Evolutionary conservation across 2,329 filamentous ascomycete genomes (phyloP).

Genomic region (Neobulgaria alba): DNA sequence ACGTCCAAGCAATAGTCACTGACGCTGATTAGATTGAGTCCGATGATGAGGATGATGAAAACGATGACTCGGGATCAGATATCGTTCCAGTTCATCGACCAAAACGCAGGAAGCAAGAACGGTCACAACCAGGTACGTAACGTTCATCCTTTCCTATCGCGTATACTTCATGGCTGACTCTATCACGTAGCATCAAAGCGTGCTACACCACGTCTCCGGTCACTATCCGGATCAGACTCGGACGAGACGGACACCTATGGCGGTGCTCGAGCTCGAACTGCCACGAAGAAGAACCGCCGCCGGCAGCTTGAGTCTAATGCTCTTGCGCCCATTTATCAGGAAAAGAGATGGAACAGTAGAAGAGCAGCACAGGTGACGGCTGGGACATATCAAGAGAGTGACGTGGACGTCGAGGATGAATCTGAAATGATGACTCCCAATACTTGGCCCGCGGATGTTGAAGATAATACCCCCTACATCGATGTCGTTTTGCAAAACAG

Average conservation of each 20-base stretch:
- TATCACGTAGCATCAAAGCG: constrained; percentile 46
- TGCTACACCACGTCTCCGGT: constrained; percentile 45
- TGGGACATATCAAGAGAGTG: constrained; percentile 58
- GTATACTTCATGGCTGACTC: constrained; percentile 16
- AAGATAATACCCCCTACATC: constrained; percentile 77
- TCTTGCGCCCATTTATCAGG: constrained; percentile 57
- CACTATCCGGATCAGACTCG: constrained; percentile 57
- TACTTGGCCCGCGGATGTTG: constrained; percentile 54
- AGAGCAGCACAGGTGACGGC: constrained; percentile 65
- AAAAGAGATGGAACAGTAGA: constrained; percentile 87
- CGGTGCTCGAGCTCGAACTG: constrained; percentile 59
- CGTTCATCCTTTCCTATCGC: constrained; percentile 9
- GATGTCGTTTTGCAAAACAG: constrained; percentile 87
- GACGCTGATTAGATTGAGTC: constrained; percentile 43
- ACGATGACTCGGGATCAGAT: constrained; percentile 66
- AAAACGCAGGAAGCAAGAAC: constrained; percentile 62
- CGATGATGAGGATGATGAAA: constrained; percentile 33
- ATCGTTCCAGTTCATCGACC: constrained; percentile 48
- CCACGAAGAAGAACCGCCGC: constrained; percentile 70
- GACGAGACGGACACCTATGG: constrained; percentile 69
- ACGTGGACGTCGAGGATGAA: constrained; percentile 56
- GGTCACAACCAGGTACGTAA: constrained; percentile 53
- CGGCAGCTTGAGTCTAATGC: constrained; percentile 60
- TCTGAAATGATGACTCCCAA: constrained; percentile 56
- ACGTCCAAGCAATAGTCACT: constrained; percentile 13